Base-by-base conservation (phyloP, 371 early-diverging fungal genomes). In the Syncephalastrum contaminatum region DNA sequence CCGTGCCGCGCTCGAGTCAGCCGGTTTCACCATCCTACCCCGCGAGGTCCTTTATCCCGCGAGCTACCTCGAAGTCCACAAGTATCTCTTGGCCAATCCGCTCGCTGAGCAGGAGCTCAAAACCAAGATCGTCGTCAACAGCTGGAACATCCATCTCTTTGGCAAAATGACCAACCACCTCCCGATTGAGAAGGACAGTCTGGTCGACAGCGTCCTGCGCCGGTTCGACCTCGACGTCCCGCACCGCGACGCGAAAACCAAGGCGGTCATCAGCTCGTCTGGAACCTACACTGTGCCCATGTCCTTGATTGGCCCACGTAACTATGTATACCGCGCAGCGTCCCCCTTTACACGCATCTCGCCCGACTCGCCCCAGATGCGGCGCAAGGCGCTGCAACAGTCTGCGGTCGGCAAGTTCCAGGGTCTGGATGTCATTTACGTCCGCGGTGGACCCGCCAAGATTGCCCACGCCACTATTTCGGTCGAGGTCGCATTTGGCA, bases 91-190 rank as follows among this genome's bases (percentile, higher is more conserved):
- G 18, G 64, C 77, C 4, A 69, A 71, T 42, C 64, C 73, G 2
- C 51, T 75, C n/a, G 72, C 85, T 14, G 78, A 80, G 52, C 77
- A 75, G 45, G 77, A 79, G 27, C 44, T 85, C 21, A 65, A 56
- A 59, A 63, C 47, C 39, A 60, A 64, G 47, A 73, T 60, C 54
- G 78, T 69, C 42, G 70, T 54, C 42, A 62, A 41, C 47, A 77
- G 51, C 51, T 85, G 69, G 83, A 82, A 54, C 44, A 72, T 85
- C 15, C 82, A 85, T 52, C 62, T 85, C 48, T 83, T 83, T 60
- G 85, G 83, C 19, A 85, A 85, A 50, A 81, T 85, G 72, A 85
- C 85, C 14, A 83, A 80, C 51, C 63, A 72, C 53, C 61, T 76
- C n/a, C 63, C 72, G 1, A 71, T 85, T 13, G 72, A 79, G 52